Evolutionary conservation across 1,284 basidiomycete species (phyloP).

Genomic region (Phenoliferia sp.): DNA sequence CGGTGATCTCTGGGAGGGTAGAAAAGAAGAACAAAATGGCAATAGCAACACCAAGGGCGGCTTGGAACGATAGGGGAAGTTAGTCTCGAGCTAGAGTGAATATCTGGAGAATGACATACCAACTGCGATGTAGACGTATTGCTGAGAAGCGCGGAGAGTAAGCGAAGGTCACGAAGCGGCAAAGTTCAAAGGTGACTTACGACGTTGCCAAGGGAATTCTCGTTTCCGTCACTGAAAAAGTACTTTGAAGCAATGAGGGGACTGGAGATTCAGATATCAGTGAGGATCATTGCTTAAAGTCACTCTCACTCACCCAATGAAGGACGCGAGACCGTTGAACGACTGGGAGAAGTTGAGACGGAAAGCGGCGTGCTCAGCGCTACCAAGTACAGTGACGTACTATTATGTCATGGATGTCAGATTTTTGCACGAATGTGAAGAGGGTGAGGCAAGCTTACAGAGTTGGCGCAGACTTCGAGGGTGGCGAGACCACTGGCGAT

Average conservation of each 20-base stretch:
- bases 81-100: not conserved
- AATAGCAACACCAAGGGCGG: constrained; percentile 58
- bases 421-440: not conserved
- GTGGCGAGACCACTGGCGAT: constrained; percentile 66
- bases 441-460: constrained; percentile 36
- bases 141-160: not conserved
- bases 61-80: constrained; percentile 5
- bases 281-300: too few relatives aligned
- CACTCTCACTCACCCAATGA: too few relatives aligned
- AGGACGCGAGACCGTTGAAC: constrained; percentile 72
- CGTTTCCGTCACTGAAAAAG: constrained; percentile 62
- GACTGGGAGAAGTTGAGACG: constrained; percentile 76
- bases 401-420: constrained; percentile 41
- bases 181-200: not conserved
- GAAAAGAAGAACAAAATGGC: constrained; percentile 69
- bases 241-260: constrained; percentile 55
- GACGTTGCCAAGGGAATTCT: constrained; percentile 59
- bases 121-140: too few relatives aligned
- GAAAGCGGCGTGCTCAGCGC: constrained; percentile 65
- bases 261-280: too few relatives aligned
- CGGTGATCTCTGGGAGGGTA: constrained; percentile 67
- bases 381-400: constrained; percentile 64
- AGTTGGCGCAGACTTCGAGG: constrained; percentile 57
- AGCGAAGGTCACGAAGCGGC: not conserved
- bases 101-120: too few relatives aligned